Base-by-base conservation (phyloP, 2,329 filamentous ascomycete genomes). In the Aspergillus sp. region DNA sequence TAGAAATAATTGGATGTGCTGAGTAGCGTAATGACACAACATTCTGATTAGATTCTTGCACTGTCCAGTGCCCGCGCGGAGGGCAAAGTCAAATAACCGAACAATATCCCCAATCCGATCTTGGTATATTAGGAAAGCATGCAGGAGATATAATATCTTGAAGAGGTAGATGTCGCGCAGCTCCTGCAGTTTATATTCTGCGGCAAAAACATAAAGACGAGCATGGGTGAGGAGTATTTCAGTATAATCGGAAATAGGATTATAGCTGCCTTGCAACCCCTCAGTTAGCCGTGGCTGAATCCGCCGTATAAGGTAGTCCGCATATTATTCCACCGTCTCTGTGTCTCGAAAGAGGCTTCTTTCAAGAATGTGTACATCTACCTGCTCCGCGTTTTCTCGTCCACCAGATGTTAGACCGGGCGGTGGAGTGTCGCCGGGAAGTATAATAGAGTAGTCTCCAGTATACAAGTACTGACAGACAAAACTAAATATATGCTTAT, bases 401-500 rank as follows among this genome's bases (percentile, higher is more conserved):
- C 33, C 47, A 40, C 33, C 47, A 39, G 31, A 37, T 40, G 31
- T 40, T 19, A 49, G 47, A 14, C 15, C 31, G 7, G 33, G 47
- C 2, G 47, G 47, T 49, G 47, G 47, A 6, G 47, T 49, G 17
- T 49, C 31, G 17, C 17, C 21, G 19, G 31, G 47, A 14, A 37
- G 12, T 21, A 1, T 49, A 21, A 49, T 39, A 39, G 17, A 49
- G 47, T 39, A 49, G 47, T 49, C 47, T 39, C 47, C 31, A 49
- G 33, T 37, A 35, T 50, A 50, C 24, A 50, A 27, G 47, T 40
- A 50, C 47, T 50, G 45, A 54, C 45, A 27, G 31, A 47, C 35
- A 47, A 62, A 3, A 3, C 47, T 50, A 50, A 50, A 50, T 50
- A 23, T 50, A 50, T 50, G 35, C 47, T 7, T 8, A 40, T 50